Evolutionary conservation across 2,329 filamentous ascomycete genomes (phyloP).

Genomic region (Verticillium longisporum): DNA sequence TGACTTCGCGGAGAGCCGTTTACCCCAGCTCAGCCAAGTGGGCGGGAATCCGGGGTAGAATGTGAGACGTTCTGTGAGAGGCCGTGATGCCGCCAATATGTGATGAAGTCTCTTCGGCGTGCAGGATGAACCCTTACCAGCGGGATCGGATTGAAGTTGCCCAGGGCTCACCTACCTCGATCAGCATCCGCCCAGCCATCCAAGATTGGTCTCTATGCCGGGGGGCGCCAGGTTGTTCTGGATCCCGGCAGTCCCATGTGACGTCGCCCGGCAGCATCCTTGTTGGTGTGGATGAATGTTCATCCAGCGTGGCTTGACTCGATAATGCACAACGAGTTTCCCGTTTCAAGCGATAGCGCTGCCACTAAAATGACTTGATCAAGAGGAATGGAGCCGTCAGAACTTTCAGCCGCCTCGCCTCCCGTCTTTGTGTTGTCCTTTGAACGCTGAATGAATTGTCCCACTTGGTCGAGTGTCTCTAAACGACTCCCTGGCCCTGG

Average conservation of each 20-base stretch:
- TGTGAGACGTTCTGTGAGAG: neutral
- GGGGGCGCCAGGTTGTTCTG: neutral
- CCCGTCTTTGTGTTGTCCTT: neutral
- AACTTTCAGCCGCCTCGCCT: neutral
- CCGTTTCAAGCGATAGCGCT: neutral
- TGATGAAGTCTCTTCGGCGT: neutral
- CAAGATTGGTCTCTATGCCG: neutral
- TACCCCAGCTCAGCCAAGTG: neutral
- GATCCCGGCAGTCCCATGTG: neutral
- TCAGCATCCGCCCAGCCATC: neutral
- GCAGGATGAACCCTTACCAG: neutral
- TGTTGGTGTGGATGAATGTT: neutral
- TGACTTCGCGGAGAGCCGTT: neutral
- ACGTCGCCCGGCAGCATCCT: neutral
- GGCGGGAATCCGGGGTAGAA: neutral
- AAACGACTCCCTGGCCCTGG: neutral
- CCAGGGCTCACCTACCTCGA: neutral
- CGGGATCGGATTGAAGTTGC: neutral
- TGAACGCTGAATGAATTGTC: neutral
- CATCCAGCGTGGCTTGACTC: neutral
- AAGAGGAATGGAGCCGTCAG: neutral
- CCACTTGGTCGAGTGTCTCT: too few relatives aligned
- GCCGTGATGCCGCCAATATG: neutral
- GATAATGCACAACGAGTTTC: neutral
- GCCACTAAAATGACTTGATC: neutral